Evolutionary conservation across 2,329 filamentous ascomycete genomes (phyloP), one percentile per base, ranked within the genome.

Genomic region (Chaetomiaceae sp.): DNA sequence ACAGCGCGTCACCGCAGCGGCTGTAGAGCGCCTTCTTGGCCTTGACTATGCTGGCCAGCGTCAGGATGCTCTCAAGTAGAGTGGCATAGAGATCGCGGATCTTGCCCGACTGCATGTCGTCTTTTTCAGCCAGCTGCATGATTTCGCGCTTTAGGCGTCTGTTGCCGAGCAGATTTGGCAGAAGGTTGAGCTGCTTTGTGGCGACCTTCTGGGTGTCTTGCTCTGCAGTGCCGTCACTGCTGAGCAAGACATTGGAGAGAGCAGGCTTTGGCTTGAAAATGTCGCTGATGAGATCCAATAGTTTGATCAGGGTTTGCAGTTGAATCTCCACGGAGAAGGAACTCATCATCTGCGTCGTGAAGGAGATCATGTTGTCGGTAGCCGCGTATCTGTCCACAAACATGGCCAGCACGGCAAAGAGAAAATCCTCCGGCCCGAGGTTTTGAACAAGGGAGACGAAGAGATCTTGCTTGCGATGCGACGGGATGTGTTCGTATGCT

Each of bases 401-500:
- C 78, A 97, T 90, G 47, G 87, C 85, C 39, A 95, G 68, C 12
- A 98, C 76, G 5, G 88, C 89, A 58, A 88, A 95, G 19, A 97
- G 72, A 59, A 94, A 95, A 51, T 97, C 90, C 42, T 85, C 77
- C 0, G 88, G 76, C 2, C 91, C 91, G 3, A 98, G 74, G 10
- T 90, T 94, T 58, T 88, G 81, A 18, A 93, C 82, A 15, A 98
- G 73, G 41, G 91, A 87, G 44, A 85, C 76, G 66, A 96, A 98
- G 6, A 98, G 72, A 33, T 83, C 82, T 24, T 87, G 79, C 54
- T 89, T 81, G 47, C 93, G 79, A 64, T 96, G 90, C 8, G 84
- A 78, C 5, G 93, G 93, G 53, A 98, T 90, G 62, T 98, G 93
- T 63, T 96, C 90, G 64, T 94, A 98, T 1, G 94, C 93, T 7